Evolutionary conservation across 1,284 basidiomycete genomes (phyloP).

Genomic region (Apiotrichum montevideense): DNA sequence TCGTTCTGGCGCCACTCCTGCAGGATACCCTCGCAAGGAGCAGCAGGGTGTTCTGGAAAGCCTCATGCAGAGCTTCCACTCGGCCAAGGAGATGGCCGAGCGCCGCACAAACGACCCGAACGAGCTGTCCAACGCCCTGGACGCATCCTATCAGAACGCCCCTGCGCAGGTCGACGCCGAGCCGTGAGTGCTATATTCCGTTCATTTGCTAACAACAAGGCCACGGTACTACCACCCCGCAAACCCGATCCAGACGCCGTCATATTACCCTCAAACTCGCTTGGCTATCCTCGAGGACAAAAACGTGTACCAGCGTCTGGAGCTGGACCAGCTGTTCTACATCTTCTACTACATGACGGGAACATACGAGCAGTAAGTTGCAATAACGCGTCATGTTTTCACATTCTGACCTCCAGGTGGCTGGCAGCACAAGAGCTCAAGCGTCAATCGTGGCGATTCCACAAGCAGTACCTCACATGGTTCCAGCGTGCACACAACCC

Average conservation of each 20-base stretch:
- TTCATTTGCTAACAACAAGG: constrained; percentile 47
- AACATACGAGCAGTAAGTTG: constrained; percentile 85
- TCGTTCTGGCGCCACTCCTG: constrained; percentile 47
- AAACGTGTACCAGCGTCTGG: constrained; percentile 82
- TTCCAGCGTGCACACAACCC: constrained; percentile 98
- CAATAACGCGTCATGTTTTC: neutral
- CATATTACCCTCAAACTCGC: constrained; percentile 90
- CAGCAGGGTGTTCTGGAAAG: constrained; percentile 68
- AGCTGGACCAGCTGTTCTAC: constrained; percentile 97
- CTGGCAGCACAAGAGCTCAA: constrained; percentile 96
- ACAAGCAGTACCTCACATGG: constrained; percentile 99
- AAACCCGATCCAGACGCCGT: constrained; percentile 85
- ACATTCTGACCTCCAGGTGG: constrained; percentile 54
- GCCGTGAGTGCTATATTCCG: constrained; percentile 56
- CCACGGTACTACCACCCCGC: constrained; percentile 94
- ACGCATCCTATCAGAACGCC: constrained; percentile 77
- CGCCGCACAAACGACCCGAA: constrained; percentile 78
- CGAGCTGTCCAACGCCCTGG: constrained; percentile 85
- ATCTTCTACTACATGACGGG: constrained; percentile 98
- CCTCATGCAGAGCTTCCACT: constrained; percentile 90
- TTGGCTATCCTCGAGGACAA: constrained; percentile 76
- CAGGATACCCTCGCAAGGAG: constrained; percentile 36
- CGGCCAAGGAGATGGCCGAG: constrained; percentile 60
- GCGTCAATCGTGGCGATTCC: constrained; percentile 97
- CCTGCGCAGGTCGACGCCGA: constrained; percentile 92